phyloP scores from a whole-genome alignment of 768 basidiomycete species.

The Leccinum barrowsii region DNA sequence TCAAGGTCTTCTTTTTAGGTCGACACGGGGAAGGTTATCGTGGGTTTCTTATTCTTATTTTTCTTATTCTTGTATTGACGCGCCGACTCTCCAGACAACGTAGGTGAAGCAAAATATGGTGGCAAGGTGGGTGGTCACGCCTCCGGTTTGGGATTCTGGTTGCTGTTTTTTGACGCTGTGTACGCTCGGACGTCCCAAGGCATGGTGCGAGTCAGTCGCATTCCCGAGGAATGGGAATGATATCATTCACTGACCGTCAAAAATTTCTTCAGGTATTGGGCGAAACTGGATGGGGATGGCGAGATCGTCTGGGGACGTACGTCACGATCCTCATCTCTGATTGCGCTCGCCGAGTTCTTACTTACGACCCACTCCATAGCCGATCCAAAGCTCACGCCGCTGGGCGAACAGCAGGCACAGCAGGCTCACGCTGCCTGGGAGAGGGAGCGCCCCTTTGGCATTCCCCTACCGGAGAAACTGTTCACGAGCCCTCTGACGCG shows the following conservation, averaged over 20 bases:
- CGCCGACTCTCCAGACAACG: constrained; percentile 49
- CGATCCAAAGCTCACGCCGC: constrained; percentile 51
- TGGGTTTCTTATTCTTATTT: constrained; percentile 1
- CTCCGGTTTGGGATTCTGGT: neutral
- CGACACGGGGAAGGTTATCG: constrained; percentile 65
- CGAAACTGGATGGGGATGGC: constrained; percentile 60
- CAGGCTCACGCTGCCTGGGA: constrained; percentile 17
- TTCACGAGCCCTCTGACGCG: constrained; percentile 52
- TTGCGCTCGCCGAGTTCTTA: neutral
- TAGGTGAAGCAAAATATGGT: constrained; percentile 66
- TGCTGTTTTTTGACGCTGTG: neutral
- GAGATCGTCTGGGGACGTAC: constrained; percentile 71
- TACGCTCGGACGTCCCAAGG: constrained; percentile 19
- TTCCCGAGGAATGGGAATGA: neutral
- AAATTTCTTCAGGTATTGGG: constrained; percentile 48
- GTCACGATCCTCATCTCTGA: constrained; percentile 26
- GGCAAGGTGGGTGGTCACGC: constrained; percentile 29
- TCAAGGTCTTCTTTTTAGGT: constrained; percentile 61
- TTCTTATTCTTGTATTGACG: neutral
- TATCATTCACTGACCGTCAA: neutral
- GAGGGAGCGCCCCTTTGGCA: constrained; percentile 9
- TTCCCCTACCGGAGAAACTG: constrained; percentile 20
- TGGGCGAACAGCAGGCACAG: constrained; percentile 56
- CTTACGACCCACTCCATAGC: constrained; percentile 5
- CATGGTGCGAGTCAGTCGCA: constrained; percentile 57